These are phyloP conservation scores for Inga laurina DNA, from an alignment of 306 rosid species.

Conservation along the genomic window DNA sequence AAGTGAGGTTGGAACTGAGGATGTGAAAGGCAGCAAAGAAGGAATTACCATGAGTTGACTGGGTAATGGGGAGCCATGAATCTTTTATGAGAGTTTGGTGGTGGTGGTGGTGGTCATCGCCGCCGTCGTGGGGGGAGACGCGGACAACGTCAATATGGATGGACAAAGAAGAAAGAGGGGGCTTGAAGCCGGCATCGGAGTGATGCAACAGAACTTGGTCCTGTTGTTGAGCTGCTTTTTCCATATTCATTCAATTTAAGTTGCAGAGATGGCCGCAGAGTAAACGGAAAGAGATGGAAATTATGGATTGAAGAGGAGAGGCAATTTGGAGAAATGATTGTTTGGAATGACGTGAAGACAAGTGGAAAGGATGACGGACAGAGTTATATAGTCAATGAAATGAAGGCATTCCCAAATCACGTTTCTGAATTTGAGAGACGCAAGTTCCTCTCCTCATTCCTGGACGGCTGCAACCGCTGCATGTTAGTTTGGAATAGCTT, in stretches of 20 bases:
- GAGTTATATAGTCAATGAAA: not conserved
- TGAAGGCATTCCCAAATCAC: not conserved
- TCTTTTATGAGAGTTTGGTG: slow-evolving; percentile 43
- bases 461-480: not conserved
- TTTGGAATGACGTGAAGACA: not conserved
- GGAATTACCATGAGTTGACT: slow-evolving; percentile 57
- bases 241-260: not conserved
- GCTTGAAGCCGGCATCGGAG: slow-evolving; percentile 14
- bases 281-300: too few relatives aligned
- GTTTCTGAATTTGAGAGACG: too few relatives aligned
- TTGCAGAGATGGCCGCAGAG: not conserved
- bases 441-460: too few relatives aligned
- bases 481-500: too few relatives aligned
- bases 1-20: slow-evolving; percentile 55
- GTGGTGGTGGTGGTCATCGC: not conserved
- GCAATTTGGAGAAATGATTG: not conserved
- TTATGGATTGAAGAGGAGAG: not conserved
- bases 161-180: slow-evolving; percentile 11
- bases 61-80: slow-evolving; percentile 67
- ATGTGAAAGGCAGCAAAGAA: slow-evolving; percentile 46
- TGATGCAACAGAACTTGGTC: slow-evolving; percentile 2
- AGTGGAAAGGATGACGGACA: not conserved
- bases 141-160: not conserved
- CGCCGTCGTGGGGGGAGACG: not conserved
- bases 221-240: not conserved